phyloP scores from a whole-genome alignment of 106 monocot species.

The Agapanthus africanus region DNA sequence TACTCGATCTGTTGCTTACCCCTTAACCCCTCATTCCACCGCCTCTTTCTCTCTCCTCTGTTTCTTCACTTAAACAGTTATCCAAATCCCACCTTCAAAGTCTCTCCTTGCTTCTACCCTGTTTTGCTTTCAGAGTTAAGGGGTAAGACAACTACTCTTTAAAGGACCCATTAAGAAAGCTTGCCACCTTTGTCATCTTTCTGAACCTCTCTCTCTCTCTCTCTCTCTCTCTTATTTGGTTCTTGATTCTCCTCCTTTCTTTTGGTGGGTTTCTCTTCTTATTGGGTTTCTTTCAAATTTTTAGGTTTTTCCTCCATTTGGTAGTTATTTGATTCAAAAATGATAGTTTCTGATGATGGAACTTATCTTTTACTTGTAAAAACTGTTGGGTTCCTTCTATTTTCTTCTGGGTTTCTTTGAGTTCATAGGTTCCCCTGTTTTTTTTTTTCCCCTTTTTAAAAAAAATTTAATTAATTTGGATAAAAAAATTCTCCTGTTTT shows the following conservation, averaged over 20 bases:
- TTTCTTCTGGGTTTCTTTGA: neutral
- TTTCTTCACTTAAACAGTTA: constrained; percentile 20
- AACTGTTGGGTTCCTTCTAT: neutral
- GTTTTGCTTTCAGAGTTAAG: constrained; percentile 7
- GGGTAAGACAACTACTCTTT: neutral
- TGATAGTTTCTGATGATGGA: neutral
- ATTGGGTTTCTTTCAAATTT: constrained; percentile 5
- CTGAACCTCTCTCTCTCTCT: neutral
- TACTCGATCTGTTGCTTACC: constrained; percentile 18
- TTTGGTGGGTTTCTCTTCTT: neutral
- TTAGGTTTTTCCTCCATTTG: neutral
- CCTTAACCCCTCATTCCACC: constrained; percentile 11
- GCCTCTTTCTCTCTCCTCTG: constrained; percentile 1
- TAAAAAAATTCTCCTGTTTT: too few relatives aligned
- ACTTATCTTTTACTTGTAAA: neutral
- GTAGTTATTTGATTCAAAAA: neutral
- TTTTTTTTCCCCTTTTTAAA: neutral
- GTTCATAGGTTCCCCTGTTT: neutral
- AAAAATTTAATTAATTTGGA: too few relatives aligned
- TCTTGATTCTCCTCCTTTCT: constrained; percentile 2
- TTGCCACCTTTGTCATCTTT: constrained; percentile 19
- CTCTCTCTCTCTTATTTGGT: neutral
- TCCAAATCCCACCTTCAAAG: constrained; percentile 31
- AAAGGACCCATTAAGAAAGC: constrained; percentile 11
- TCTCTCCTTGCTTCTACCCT: too few relatives aligned